These are phyloP conservation scores for Myxozyma lipomycoides DNA, from an alignment of 805 yeast genomes.

Conservation along the genomic window DNA sequence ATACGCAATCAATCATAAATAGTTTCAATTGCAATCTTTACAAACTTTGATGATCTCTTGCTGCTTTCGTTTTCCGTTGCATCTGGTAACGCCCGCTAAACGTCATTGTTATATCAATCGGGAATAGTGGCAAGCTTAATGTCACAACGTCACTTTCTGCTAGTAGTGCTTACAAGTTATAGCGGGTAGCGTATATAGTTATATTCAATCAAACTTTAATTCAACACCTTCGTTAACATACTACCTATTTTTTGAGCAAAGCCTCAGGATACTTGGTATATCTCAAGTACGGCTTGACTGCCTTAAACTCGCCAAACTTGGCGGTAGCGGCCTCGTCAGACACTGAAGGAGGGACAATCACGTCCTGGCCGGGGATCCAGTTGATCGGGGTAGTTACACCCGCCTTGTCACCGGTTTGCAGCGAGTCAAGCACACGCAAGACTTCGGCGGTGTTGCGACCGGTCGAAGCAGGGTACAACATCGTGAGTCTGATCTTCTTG, in stretches of 20 bases:
- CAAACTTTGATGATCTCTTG: too few relatives aligned
- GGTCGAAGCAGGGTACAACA: conserved; percentile 88
- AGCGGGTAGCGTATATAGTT: too few relatives aligned
- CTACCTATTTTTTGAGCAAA: conserved; percentile 15
- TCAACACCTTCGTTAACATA: too few relatives aligned
- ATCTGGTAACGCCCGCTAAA: too few relatives aligned
- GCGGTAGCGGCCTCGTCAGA: conserved; percentile 72
- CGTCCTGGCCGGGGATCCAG: conserved; percentile 87
- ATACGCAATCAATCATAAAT: too few relatives aligned
- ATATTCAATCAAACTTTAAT: too few relatives aligned
- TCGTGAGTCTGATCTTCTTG: conserved; percentile 79
- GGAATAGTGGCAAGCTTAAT: too few relatives aligned
- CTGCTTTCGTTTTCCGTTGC: too few relatives aligned
- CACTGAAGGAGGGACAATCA: conserved; percentile 84
- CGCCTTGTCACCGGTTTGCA: conserved; percentile 71
- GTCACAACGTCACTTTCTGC: too few relatives aligned
- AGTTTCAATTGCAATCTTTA: too few relatives aligned
- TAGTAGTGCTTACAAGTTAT: too few relatives aligned
- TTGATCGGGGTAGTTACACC: conserved; percentile 88
- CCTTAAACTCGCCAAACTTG: conserved; percentile 81
- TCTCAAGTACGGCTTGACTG: conserved; percentile 71
- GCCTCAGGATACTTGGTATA: conserved; percentile 32
- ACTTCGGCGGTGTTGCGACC: conserved; percentile 95
- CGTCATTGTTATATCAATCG: too few relatives aligned
- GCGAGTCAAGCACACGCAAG: conserved; percentile 81